Evolutionary conservation across 2,329 filamentous ascomycete genomes (phyloP), one percentile per base, ranked within the genome.

Genomic region (Monilinia polystroma): DNA sequence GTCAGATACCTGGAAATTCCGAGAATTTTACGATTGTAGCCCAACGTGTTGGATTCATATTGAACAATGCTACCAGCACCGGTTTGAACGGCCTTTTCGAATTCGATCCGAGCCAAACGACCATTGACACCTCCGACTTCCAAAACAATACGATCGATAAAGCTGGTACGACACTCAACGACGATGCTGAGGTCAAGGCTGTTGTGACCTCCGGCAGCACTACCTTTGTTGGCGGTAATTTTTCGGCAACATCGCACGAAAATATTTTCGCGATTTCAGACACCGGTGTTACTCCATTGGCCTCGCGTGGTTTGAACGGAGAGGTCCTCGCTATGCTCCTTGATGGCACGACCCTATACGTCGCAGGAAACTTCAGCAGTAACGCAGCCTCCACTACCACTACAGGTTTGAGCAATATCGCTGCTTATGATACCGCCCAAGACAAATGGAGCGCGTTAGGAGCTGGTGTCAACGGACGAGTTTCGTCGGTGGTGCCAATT

Each of bases 51-150:
- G 87, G 89, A 12, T 97, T 97, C 77, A 88, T 82, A 29, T 81
- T 92, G 57, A 83, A 89, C 71, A 88, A 87, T 70, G 90, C 90
- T 3, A 91, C 88, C 57, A 91, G 90, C 62, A 62, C 29, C 16
- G 91, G 91, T 3, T 81, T 99, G 64, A 97, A 97, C 75, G 93
- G 93, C 11, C 80, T 99, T 1, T 98, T 91, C 76, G 95, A 98
- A 74, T 97, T 91, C 75, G 85, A 96, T 72, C 91, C 93, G 0
- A 83, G 82, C 23, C 76, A 83, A 67, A 80, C 82, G 16, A 81
- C 82, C 0, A 80, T 90, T 45, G 82, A 87, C 70, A 82, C 83
- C 0, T 84, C 81, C 32, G 80, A 91, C 71, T 87, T 96, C 67
- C 82, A 86, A 18, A 83, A 84, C 35, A 97, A 93, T 1, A 83